Percentiles rank a stretch among this genome's conserved stretches.
Conservation (phyloP, 148 eudicot genomes). For the Agrostemma githago region DNA sequence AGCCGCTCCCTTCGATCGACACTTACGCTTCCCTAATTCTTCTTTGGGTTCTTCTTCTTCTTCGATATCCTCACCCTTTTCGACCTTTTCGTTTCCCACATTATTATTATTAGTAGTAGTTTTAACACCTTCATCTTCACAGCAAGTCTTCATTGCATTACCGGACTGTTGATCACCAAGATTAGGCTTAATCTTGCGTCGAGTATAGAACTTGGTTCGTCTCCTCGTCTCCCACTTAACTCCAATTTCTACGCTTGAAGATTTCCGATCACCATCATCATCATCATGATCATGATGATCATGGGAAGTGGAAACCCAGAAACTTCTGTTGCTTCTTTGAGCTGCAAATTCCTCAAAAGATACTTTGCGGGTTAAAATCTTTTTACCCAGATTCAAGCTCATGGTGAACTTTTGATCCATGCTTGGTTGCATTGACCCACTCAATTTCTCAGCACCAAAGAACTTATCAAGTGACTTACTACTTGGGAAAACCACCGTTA, state of each 20-base stretch:
- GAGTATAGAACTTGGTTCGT: conserved; percentile 42
- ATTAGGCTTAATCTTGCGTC: conserved; percentile 30
- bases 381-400: conserved; percentile 43
- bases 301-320: conserved; percentile 45
- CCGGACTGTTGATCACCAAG: conserved; percentile 14
- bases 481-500: conserved; percentile 71
- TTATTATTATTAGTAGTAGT: conserved; percentile 6
- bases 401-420: conserved; percentile 56
- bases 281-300: not conserved
- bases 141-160: not conserved
- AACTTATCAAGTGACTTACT: conserved; percentile 38
- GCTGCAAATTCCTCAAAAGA: conserved; percentile 45
- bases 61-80: conserved; percentile 8
- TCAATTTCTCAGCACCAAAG: conserved; percentile 28
- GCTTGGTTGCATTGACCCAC: conserved; percentile 47
- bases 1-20: conserved; percentile 22
- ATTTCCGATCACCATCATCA: conserved; percentile 19
- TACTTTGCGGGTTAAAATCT: conserved; percentile 45
- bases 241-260: conserved; percentile 23
- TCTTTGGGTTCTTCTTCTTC: conserved; percentile 3
- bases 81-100: conserved; percentile 21
- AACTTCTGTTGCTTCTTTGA: conserved; percentile 39
- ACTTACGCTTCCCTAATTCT: conserved; percentile 21
- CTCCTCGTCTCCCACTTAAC: conserved; percentile 52
- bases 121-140: conserved; percentile 17